Conservation (phyloP, 2,329 filamentous ascomycete species). For the Colletotrichum musae region DNA sequence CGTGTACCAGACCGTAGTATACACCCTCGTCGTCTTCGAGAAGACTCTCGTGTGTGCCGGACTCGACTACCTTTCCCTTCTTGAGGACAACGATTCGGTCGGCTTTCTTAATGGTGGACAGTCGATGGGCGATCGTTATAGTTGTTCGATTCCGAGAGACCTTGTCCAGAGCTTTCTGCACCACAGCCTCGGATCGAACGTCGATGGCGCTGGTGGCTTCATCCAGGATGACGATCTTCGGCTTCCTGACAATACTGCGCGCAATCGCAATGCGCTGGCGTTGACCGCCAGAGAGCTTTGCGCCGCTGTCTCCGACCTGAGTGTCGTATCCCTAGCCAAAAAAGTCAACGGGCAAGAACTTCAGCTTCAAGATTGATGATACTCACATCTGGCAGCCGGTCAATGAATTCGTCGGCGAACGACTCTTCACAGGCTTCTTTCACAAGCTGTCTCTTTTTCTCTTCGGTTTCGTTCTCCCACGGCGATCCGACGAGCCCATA, state of each 20-base stretch:
- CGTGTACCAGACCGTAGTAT: slow-evolving; percentile 77
- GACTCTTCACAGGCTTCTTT: slow-evolving; percentile 76
- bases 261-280: slow-evolving; percentile 87
- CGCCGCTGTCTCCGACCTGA: slow-evolving; percentile 69
- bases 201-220: slow-evolving; percentile 81
- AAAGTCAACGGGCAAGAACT: not conserved
- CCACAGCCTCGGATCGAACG: slow-evolving; percentile 68
- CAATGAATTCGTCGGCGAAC: slow-evolving; percentile 79
- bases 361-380: slow-evolving; percentile 12
- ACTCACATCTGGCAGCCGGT: slow-evolving; percentile 69
- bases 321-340: slow-evolving; percentile 75
- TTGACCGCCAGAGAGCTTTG: slow-evolving; percentile 87
- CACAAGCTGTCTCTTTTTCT: slow-evolving; percentile 72
- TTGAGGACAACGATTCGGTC: slow-evolving; percentile 84
- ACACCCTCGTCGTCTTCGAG: slow-evolving; percentile 72
- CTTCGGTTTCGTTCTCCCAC: slow-evolving; percentile 67
- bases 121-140: slow-evolving; percentile 80
- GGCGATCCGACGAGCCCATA: slow-evolving; percentile 69
- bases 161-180: slow-evolving; percentile 75
- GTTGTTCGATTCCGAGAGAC: slow-evolving; percentile 76
- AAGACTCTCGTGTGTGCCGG: slow-evolving; percentile 82
- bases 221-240: slow-evolving; percentile 80
- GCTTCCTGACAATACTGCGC: slow-evolving; percentile 79
- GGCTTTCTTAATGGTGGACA: slow-evolving; percentile 83
- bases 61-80: slow-evolving; percentile 79